A percentile compares a stretch with the other conserved stretches of the same genome.
phyloP scores from a whole-genome alignment of 2,329 filamentous ascomycete species.

The Teratosphaeria nubilosa region DNA sequence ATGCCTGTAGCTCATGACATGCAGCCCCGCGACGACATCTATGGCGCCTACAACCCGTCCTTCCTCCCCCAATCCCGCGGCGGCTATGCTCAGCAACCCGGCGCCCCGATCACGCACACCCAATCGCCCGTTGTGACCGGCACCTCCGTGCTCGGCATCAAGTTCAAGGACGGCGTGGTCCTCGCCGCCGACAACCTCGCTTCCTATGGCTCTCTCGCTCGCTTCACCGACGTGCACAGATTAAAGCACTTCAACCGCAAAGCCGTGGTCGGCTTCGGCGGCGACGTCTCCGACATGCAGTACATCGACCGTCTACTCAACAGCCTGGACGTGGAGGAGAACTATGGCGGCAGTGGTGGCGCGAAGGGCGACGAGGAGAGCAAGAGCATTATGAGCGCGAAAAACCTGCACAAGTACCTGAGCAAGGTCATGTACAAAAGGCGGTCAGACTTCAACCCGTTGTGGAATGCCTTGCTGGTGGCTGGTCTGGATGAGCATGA shows the following conservation, averaged over 20 bases:
- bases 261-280: constrained; percentile 84
- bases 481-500: constrained; percentile 72
- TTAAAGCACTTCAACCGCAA: constrained; percentile 78
- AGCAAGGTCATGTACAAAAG: constrained; percentile 93
- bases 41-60: constrained; percentile 82
- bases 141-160: constrained; percentile 87
- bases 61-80: constrained; percentile 59
- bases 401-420: constrained; percentile 94
- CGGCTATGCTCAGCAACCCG: constrained; percentile 13
- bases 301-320: constrained; percentile 87
- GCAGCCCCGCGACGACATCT: constrained; percentile 93
- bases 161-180: constrained; percentile 93
- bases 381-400: constrained; percentile 57
- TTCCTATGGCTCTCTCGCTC: constrained; percentile 89
- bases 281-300: constrained; percentile 98
- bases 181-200: constrained; percentile 96
- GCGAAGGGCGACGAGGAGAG: constrained; percentile 43
- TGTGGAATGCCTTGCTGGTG: constrained; percentile 94
- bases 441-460: constrained; percentile 87
- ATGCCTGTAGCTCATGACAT: constrained; percentile 26
- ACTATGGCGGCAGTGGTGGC: constrained; percentile 51
- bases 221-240: constrained; percentile 94
- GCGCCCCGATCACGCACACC: constrained; percentile 68
- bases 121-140: constrained; percentile 91
- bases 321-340: constrained; percentile 78